Evolutionary conservation across 176 grass and related monocot species (phyloP).

Genomic region (Lolium rigidum): DNA sequence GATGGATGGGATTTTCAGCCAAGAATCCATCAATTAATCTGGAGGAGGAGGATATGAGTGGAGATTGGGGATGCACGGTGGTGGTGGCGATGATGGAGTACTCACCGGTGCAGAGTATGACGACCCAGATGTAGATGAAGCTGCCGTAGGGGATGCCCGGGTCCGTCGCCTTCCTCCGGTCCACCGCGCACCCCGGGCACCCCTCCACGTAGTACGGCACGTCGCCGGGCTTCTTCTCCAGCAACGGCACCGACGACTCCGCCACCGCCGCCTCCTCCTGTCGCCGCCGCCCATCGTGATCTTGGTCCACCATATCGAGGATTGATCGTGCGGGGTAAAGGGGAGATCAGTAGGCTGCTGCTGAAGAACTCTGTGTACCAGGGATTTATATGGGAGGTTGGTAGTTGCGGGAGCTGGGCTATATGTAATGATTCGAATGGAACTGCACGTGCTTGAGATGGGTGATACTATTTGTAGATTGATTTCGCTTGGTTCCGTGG

Average conservation of each 20-base stretch:
- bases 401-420: neutral
- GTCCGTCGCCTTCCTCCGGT: slow-evolving; percentile 42
- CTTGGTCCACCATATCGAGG: neutral
- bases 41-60: neutral
- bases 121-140: slow-evolving; percentile 58
- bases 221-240: slow-evolving; percentile 26
- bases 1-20: neutral
- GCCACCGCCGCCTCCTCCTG: neutral
- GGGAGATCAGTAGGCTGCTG: neutral
- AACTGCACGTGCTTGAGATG: neutral
- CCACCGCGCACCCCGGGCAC: slow-evolving; percentile 58
- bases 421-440: neutral
- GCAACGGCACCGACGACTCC: slow-evolving; percentile 38
- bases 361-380: neutral
- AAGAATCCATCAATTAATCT: neutral
- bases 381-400: neutral
- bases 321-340: neutral
- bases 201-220: slow-evolving; percentile 35
- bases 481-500: neutral
- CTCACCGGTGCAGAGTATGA: slow-evolving; percentile 48
- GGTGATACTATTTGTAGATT: neutral
- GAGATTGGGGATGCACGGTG: neutral
- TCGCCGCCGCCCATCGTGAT: neutral
- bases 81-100: neutral
- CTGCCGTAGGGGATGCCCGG: slow-evolving; percentile 44